These are phyloP conservation scores for Ustilago cynodontis DNA, from an alignment of 1,284 basidiomycete species.

Conservation along the genomic window DNA sequence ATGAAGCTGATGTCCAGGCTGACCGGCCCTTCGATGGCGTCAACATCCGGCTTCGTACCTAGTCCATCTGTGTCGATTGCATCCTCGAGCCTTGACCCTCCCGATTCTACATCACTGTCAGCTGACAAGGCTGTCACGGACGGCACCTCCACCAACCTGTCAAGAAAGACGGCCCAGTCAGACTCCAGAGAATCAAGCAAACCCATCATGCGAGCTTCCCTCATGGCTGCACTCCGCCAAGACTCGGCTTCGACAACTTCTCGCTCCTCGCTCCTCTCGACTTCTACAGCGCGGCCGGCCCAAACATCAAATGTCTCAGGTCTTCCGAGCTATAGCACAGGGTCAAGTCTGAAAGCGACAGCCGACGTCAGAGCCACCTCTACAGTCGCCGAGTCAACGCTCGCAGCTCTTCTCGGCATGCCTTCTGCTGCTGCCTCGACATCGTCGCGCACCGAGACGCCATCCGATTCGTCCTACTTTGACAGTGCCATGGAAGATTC, in stretches of 20 bases:
- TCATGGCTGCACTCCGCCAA: conserved; percentile 38
- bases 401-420: conserved; percentile 50
- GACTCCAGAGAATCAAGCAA: conserved; percentile 4
- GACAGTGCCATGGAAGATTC: conserved; percentile 43
- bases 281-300: background rate
- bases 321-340: conserved; percentile 20
- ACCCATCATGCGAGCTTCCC: conserved; percentile 26
- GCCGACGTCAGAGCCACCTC: conserved; percentile 11
- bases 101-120: background rate
- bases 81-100: background rate
- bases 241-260: conserved; percentile 11
- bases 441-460: conserved; percentile 42
- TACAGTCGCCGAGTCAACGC: conserved; percentile 28
- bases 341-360: conserved; percentile 11
- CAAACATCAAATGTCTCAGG: background rate
- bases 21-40: conserved; percentile 18
- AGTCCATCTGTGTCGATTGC: background rate
- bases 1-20: conserved; percentile 30
- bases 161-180: background rate
- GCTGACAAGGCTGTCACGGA: background rate
- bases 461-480: conserved; percentile 49
- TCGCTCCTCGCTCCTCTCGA: background rate
- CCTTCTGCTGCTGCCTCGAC: conserved; percentile 24
- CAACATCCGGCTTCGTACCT: conserved; percentile 15
- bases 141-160: background rate